Base-by-base conservation (phyloP, 352 stramenopile genomes). In the Phytophthora citricola region DNA sequence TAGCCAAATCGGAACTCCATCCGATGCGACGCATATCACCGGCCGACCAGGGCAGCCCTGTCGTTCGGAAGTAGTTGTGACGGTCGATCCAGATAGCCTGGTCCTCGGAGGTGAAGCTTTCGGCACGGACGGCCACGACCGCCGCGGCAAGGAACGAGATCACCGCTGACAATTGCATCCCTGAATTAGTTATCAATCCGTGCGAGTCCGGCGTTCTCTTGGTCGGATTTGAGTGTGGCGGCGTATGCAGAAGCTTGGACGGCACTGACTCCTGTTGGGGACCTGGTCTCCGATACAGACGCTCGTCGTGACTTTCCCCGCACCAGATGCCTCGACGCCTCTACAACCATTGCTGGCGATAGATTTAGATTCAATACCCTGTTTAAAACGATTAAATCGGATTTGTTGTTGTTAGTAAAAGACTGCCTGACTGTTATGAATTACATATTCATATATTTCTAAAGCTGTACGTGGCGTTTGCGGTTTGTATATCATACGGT, bases 11-110 rank as follows among this genome's bases (percentile, higher is more conserved):
- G 15, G 71, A 66, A 44, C 72, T 84, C 84, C 84, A 93, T 29
- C 78, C 78, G n/a, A 93, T 73, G 17, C 77, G 74, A 20, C 82
- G 76, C 82, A 93, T 93, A 54, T 91, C 79, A 12, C 64, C 71
- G 3, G 84, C 84, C 6, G 81, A 75, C 64, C 76, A 93, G 1
- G 84, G 84, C 52, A 91, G 43, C 8, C 74, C 84, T n/a, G 81
- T 84, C 52, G 87, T 87, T 17, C 84, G 84, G 71, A 93, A 93
- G 70, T 85, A 93, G 71, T 91, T 89, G 73, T 89, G 77, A 12
- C 82, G 82, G 69, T 92, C 83, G 57, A 92, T 76, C 81, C 81
- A 90, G 32, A 90, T 73, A 10, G 80, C 79, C 55, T 91, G 73
- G 38, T 89, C 78, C 12, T 73, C 70, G 11, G 46, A 36, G 40